Conservation (phyloP, 495 filamentous ascomycete species). For the Aspergillus incahuasiensis region DNA sequence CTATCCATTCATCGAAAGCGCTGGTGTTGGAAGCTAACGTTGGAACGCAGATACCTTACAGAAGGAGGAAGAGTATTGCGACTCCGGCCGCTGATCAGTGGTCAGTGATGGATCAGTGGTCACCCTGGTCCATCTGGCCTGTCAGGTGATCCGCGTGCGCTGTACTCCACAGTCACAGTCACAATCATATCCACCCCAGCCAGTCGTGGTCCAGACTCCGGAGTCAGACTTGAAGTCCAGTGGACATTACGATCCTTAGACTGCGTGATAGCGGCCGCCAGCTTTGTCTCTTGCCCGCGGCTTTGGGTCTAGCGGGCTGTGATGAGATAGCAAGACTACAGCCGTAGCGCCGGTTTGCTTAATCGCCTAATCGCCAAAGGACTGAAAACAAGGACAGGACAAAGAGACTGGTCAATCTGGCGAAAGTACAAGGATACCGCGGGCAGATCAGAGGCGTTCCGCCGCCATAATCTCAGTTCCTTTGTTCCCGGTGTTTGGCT, state of each 20-base stretch:
- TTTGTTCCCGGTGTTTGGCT: background rate
- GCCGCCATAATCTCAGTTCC: background rate
- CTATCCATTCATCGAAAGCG: background rate
- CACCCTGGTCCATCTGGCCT: background rate
- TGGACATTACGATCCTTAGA: background rate
- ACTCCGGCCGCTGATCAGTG: background rate
- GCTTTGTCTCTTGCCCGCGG: background rate
- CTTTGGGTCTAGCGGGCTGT: background rate
- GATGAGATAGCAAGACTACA: background rate
- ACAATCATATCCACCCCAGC: background rate
- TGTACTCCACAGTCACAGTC: background rate
- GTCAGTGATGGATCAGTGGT: background rate
- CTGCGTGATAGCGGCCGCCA: background rate
- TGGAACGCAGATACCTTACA: background rate
- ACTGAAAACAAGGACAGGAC: background rate
- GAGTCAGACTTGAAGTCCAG: background rate
- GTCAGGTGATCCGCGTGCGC: background rate
- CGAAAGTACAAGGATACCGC: background rate
- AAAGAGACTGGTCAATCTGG: background rate
- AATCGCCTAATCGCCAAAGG: background rate
- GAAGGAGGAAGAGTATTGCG: background rate
- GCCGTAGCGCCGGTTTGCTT: background rate
- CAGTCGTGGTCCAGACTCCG: background rate
- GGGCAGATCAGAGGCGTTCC: background rate
- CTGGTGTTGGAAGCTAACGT: background rate